Conservation (phyloP, 768 basidiomycete species). For the Artomyces pyxidatus region DNA sequence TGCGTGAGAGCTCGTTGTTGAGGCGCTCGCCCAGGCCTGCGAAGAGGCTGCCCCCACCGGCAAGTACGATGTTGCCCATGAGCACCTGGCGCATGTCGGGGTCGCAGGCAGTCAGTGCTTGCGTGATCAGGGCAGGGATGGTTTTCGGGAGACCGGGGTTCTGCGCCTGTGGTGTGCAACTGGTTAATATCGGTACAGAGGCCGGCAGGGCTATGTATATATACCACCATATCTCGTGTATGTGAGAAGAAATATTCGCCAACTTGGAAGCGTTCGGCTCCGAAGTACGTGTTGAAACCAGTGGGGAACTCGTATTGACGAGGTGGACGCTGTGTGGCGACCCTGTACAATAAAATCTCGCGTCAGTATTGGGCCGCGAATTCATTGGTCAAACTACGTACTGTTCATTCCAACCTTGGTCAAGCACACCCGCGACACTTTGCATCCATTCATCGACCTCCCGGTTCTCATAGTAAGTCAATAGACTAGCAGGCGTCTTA, state of each 20-base stretch:
- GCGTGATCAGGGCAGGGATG: slow-evolving; percentile 66
- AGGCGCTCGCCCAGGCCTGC: slow-evolving; percentile 82
- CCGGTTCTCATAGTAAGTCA: slow-evolving; percentile 63
- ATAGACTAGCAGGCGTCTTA: slow-evolving; percentile 77
- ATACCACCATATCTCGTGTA: slow-evolving; percentile 28
- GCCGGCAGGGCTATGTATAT: slow-evolving; percentile 13
- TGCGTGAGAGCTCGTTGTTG: slow-evolving; percentile 60
- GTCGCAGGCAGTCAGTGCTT: slow-evolving; percentile 79
- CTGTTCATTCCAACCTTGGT: slow-evolving; percentile 88
- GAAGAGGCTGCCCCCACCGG: slow-evolving; percentile 88
- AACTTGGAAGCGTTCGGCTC: slow-evolving; percentile 69
- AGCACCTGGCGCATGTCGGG: slow-evolving; percentile 87
- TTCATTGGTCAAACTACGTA: slow-evolving; percentile 26
- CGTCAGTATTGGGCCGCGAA: not conserved
- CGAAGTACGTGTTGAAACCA: slow-evolving; percentile 82
- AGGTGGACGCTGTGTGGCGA: slow-evolving; percentile 44
- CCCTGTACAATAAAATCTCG: slow-evolving; percentile 29
- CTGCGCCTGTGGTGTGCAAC: slow-evolving; percentile 25
- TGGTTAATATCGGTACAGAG: not conserved
- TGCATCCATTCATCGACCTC: slow-evolving; percentile 96
- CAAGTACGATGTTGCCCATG: slow-evolving; percentile 88
- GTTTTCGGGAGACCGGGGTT: slow-evolving; percentile 70
- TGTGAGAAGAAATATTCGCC: slow-evolving; percentile 90
- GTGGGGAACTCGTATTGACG: slow-evolving; percentile 93
- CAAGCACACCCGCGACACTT: slow-evolving; percentile 76